Conservation (phyloP, 352 stramenopile genomes). For the Phytophthora cryptogea region DNA sequence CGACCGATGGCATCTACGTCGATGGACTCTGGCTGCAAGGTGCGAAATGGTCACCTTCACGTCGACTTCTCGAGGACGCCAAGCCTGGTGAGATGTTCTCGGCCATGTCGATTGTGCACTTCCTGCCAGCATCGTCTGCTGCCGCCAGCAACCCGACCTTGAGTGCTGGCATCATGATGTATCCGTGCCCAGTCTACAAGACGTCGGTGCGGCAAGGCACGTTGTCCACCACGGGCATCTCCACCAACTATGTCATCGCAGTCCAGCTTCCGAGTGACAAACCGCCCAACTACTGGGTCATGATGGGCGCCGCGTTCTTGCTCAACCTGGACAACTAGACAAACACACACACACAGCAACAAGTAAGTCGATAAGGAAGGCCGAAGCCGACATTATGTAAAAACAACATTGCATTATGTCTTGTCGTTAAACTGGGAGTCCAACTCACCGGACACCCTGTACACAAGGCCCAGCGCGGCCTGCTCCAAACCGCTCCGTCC, state of each 20-base stretch:
- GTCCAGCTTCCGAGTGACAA: constrained; percentile 89
- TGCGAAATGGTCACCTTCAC: constrained; percentile 85
- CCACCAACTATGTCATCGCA: constrained; percentile 94
- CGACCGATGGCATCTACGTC: constrained; percentile 92
- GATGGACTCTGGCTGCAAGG: constrained; percentile 90
- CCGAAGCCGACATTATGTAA: constrained; percentile 33
- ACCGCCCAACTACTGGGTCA: constrained; percentile 90
- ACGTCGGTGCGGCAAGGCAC: constrained; percentile 92
- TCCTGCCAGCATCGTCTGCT: constrained; percentile 71
- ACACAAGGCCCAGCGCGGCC: constrained; percentile 22
- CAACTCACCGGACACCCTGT: constrained; percentile 31
- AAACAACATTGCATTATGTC: constrained; percentile 44
- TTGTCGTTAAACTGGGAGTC: constrained; percentile 36
- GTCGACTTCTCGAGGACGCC: constrained; percentile 78
- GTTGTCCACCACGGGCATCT: constrained; percentile 93
- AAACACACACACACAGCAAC: constrained; percentile 8
- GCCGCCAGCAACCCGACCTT: constrained; percentile 40
- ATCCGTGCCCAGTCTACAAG: constrained; percentile 95
- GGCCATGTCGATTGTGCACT: constrained; percentile 90
- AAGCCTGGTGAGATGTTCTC: constrained; percentile 92
- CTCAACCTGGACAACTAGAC: constrained; percentile 89
- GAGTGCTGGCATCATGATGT: constrained; percentile 45
- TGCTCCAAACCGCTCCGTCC: background rate
- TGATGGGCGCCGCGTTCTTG: constrained; percentile 92
- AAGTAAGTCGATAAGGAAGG: constrained; percentile 14